Base-by-base conservation (phyloP, 2,329 filamentous ascomycete species). In the Tolypocladium capitatum region DNA sequence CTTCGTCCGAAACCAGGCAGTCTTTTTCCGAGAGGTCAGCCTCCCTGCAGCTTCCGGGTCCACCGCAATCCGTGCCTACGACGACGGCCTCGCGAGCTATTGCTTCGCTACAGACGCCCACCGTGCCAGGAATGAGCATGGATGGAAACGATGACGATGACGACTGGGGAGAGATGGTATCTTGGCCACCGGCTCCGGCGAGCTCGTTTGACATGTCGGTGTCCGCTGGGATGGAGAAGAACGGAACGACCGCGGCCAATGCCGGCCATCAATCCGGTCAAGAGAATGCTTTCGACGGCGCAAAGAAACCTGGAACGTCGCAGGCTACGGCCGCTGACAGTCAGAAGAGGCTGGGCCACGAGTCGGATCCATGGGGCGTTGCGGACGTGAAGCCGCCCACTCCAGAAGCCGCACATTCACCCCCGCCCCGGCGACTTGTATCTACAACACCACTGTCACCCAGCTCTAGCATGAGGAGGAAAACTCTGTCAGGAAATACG, bases 141-240 rank as follows among this genome's bases (percentile, higher is more conserved):
- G 43, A 52, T n/a, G 53, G 16, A 54, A 43, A 56, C 0, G 59
- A 60, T 0, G 65, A 70, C 0, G 71, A 76, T 5, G 74, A 77
- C 2, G 76, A 80, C 34, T 80, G 76, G 76, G 76, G 76, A 2
- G 76, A 80, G 51, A 80, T 80, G 76, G 66, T 80, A 32, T 60
- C 63, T 3, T 65, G 62, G 4, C 59, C 64, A 2, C 52, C 58
- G 2, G 47, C n/a, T 30, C 46, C 43, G 34, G 16, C 38, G 28
- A 44, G 11, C 28, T 44, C 24, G 45, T 45, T 18, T 34, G 46
- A 8, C 44, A 33, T 27, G 49, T 34, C 32, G 34, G 30, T 42
- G n/a, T 8, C 24, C 3, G 33, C n/a, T 11, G 34, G 2, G 30
- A 43, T 38, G 43, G 34, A 28, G 13, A 11, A 2, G 24, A 24